Conservation (phyloP, 2,329 filamentous ascomycete genomes). For the Ceratocystis destructans region DNA sequence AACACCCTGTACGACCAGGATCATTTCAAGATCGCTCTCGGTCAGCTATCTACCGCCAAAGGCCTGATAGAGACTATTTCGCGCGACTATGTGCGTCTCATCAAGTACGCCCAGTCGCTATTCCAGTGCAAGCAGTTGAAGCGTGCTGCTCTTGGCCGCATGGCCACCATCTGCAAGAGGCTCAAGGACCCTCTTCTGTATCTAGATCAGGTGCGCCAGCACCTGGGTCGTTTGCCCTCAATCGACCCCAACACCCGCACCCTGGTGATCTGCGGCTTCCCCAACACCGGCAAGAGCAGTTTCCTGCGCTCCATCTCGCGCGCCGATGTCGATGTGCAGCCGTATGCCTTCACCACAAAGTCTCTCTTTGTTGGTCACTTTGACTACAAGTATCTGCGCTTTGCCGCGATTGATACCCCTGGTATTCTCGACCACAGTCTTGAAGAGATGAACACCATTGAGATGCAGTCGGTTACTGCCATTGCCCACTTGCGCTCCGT, state of each 20-base stretch:
- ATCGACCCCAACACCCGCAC: constrained; percentile 97
- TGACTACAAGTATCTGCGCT: constrained; percentile 61
- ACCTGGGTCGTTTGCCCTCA: constrained; percentile 90
- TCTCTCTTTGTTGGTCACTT: constrained; percentile 95
- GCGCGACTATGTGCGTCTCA: constrained; percentile 86
- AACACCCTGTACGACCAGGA: constrained; percentile 98
- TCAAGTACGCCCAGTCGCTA: constrained; percentile 82
- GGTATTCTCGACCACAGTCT: constrained; percentile 94
- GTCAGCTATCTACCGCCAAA: constrained; percentile 90
- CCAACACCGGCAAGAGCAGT: constrained; percentile 93
- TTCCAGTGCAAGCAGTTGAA: constrained; percentile 99
- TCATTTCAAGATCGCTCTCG: constrained; percentile 92
- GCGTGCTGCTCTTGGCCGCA: constrained; percentile 85
- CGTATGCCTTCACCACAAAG: constrained; percentile 98
- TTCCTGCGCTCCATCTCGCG: constrained; percentile 86
- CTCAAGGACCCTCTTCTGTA: constrained; percentile 91
- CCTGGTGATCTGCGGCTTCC: constrained; percentile 90
- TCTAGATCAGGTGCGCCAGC: constrained; percentile 81
- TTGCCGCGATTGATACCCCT: constrained; percentile 85
- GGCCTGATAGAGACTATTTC: constrained; percentile 92
- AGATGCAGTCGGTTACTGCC: constrained; percentile 86
- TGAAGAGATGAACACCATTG: constrained; percentile 99
- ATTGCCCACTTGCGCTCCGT: constrained; percentile 93
- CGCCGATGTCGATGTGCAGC: constrained; percentile 81
- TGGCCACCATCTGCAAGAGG: constrained; percentile 93